phyloP scores from a whole-genome alignment of 768 basidiomycete species.

The Mycena epipterygia region DNA sequence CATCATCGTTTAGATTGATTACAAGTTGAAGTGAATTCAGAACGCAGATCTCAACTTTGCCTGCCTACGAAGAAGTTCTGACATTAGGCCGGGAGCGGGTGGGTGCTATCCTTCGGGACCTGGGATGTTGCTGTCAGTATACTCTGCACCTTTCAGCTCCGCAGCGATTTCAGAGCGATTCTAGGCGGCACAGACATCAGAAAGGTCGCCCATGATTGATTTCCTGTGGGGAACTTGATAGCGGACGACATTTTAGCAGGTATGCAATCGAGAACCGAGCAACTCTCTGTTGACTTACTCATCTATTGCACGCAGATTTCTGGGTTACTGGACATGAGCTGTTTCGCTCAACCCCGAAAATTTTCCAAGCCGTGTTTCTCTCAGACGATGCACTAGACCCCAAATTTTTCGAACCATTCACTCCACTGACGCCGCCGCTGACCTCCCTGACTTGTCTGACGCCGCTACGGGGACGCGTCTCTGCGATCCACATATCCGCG shows the following conservation, averaged over 20 bases:
- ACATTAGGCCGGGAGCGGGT: constrained; percentile 43
- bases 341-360: constrained; percentile 64
- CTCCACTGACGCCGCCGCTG: constrained; percentile 43
- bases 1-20: too few species aligned
- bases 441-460: constrained; percentile 54
- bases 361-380: constrained; percentile 69
- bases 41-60: too few species aligned
- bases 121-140: constrained; percentile 40
- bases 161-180: neutral
- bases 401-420: constrained; percentile 52
- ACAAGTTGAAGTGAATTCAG: too few species aligned
- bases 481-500: constrained; percentile 61
- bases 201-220: too few species aligned
- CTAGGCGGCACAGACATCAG: constrained; percentile 58
- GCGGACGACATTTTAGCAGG: constrained; percentile 52
- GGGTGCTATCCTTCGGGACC: constrained; percentile 47
- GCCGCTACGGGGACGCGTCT: constrained; percentile 59
- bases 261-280: constrained; percentile 11
- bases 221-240: too few species aligned
- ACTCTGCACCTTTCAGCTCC: neutral
- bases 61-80: constrained; percentile 36
- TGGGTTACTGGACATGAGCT: constrained; percentile 75
- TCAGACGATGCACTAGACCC: constrained; percentile 67
- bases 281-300: neutral
- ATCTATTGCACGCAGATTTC: constrained; percentile 54